phyloP scores from a whole-genome alignment of 305 asterid genomes.

The Fraxinus greggii region DNA sequence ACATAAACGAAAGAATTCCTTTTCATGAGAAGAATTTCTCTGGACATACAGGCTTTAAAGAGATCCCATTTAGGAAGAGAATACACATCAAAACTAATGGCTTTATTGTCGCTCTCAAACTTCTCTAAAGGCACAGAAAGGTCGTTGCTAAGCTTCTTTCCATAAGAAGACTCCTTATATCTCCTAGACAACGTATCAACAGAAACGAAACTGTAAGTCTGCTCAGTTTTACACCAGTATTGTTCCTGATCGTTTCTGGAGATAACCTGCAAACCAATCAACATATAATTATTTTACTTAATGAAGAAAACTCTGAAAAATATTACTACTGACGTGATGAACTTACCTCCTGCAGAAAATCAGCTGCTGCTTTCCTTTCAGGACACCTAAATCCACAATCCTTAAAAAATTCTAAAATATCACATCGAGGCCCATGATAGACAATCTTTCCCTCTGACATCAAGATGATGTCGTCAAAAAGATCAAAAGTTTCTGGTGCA shows the following conservation, averaged over 20 bases:
- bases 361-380: conserved; percentile 59
- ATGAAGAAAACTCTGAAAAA: background rate
- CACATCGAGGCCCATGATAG: conserved; percentile 65
- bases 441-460: conserved; percentile 73
- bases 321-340: background rate
- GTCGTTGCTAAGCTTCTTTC: conserved; percentile 39
- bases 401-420: conserved; percentile 49
- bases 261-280: conserved; percentile 50
- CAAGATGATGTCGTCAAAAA: conserved; percentile 74
- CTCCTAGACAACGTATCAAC: conserved; percentile 49
- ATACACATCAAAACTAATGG: conserved; percentile 43
- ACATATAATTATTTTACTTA: background rate
- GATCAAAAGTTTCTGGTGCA: conserved; percentile 83
- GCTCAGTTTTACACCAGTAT: conserved; percentile 51
- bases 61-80: conserved; percentile 72
- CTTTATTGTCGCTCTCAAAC: conserved; percentile 46
- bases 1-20: conserved; percentile 60
- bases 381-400: conserved; percentile 57
- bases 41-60: conserved; percentile 64
- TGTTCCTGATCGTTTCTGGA: conserved; percentile 78
- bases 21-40: conserved; percentile 76
- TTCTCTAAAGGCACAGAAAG: conserved; percentile 51
- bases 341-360: conserved; percentile 58
- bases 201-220: conserved; percentile 46
- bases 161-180: conserved; percentile 43